These are phyloP conservation scores for Ulota crispa DNA, from an alignment of 225 moss, liverwort and hornwort genomes.

Conservation along the genomic window DNA sequence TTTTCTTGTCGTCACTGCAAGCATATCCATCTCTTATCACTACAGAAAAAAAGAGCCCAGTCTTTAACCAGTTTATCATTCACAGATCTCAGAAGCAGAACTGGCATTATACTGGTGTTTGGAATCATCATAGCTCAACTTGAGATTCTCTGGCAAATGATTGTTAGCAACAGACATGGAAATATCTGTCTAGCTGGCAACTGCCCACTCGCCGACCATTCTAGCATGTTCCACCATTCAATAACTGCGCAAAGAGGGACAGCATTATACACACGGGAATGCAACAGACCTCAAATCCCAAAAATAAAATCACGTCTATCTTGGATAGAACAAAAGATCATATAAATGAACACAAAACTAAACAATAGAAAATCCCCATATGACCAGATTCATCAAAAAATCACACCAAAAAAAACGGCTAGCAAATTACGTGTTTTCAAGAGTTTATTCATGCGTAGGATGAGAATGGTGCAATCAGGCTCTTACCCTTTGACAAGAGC, in stretches of 20 bases:
- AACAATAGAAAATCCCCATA: not conserved
- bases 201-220: slow-evolving; percentile 13
- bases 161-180: not conserved
- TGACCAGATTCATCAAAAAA: not conserved
- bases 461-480: too few relatives aligned
- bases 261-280: slow-evolving; percentile 30
- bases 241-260: slow-evolving; percentile 5
- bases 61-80: slow-evolving; percentile 22
- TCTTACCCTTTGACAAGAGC: too few relatives aligned
- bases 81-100: slow-evolving; percentile 33
- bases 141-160: slow-evolving; percentile 10
- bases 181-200: not conserved
- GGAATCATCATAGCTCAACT: slow-evolving; percentile 15
- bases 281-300: not conserved
- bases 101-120: slow-evolving; percentile 22
- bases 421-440: too few relatives aligned
- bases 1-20: slow-evolving; percentile 24
- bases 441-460: too few relatives aligned
- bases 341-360: fast-evolving
- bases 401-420: too few relatives aligned
- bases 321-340: not conserved
- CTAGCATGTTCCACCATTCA: slow-evolving; percentile 26
- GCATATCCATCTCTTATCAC: not conserved
- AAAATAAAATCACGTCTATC: not conserved
- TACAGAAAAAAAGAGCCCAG: slow-evolving; percentile 12